Evolutionary conservation across 73 alveolate species (phyloP).

Genomic region (Tetrahymena elliotti): DNA sequence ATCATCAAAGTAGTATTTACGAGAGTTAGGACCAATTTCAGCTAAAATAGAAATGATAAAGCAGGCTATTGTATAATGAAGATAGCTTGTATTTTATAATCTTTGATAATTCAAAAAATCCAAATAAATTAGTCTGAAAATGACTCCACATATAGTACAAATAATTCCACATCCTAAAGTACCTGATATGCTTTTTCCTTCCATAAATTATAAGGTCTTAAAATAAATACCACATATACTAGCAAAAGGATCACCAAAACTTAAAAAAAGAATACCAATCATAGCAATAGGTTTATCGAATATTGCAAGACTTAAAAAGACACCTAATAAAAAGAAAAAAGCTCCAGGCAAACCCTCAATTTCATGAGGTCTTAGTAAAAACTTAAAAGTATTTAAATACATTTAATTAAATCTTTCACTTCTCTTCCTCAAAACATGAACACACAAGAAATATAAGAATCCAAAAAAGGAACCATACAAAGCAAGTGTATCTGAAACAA

Average conservation of each 20-base stretch:
- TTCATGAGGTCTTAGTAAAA: neutral
- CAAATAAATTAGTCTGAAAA: neutral
- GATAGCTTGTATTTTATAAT: neutral
- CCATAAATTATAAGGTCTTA: neutral
- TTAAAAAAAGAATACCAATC: neutral
- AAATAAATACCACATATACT: neutral
- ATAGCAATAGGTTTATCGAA: neutral
- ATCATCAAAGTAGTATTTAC: neutral
- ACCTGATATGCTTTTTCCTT: neutral
- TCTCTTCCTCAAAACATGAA: neutral
- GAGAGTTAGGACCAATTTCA: neutral
- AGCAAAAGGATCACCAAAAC: neutral
- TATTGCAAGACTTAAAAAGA: neutral
- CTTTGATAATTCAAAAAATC: neutral
- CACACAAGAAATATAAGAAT: neutral
- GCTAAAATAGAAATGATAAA: neutral
- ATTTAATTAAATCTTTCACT: neutral
- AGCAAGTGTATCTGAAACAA: neutral
- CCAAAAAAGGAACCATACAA: neutral
- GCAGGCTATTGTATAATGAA: neutral
- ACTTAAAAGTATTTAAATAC: neutral
- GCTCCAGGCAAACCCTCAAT: neutral
- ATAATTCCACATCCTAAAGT: neutral
- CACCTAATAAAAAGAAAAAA: neutral
- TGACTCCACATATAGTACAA: neutral